Evolutionary conservation across 192 early-diverging fungal genomes (phyloP).

Genomic region (Phlyctochytrium arcticum): DNA sequence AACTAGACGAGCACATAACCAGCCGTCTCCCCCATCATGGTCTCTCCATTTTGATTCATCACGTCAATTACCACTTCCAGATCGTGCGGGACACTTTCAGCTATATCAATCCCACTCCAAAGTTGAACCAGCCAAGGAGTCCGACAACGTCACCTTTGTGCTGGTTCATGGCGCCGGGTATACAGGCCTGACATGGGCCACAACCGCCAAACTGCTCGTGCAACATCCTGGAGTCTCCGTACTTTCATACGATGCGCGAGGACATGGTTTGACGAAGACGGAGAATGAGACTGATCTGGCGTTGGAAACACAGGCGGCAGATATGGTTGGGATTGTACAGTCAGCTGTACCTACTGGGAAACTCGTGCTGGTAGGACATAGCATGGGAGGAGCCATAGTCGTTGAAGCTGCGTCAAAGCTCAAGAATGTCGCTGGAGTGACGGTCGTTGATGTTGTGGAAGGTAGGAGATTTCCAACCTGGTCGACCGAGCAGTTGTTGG

Average conservation of each 20-base stretch:
- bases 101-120: too few species aligned
- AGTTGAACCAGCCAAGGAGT: too few species aligned
- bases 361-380: constrained; percentile 41
- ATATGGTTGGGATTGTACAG: too few species aligned
- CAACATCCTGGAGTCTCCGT: not conserved
- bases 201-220: constrained; percentile 16
- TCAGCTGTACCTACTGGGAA: too few species aligned
- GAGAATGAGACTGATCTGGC: constrained; percentile 14
- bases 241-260: constrained; percentile 31
- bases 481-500: not conserved
- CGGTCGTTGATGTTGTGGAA: constrained; percentile 45
- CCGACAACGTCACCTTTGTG: too few species aligned
- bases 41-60: too few species aligned
- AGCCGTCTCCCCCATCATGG: too few species aligned
- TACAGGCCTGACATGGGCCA: constrained; percentile 32
- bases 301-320: not conserved
- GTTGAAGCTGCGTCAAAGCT: constrained; percentile 17
- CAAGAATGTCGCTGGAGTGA: constrained; percentile 30
- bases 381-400: constrained; percentile 44
- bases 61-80: too few species aligned
- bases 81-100: too few species aligned
- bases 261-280: constrained; percentile 38
- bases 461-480: constrained; percentile 4
- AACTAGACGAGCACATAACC: too few species aligned
- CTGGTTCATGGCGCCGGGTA: constrained; percentile 48